These are phyloP conservation scores for Aspergillus novoparasiticus DNA, from an alignment of 2,329 filamentous ascomycete species.

Conservation along the genomic window DNA sequence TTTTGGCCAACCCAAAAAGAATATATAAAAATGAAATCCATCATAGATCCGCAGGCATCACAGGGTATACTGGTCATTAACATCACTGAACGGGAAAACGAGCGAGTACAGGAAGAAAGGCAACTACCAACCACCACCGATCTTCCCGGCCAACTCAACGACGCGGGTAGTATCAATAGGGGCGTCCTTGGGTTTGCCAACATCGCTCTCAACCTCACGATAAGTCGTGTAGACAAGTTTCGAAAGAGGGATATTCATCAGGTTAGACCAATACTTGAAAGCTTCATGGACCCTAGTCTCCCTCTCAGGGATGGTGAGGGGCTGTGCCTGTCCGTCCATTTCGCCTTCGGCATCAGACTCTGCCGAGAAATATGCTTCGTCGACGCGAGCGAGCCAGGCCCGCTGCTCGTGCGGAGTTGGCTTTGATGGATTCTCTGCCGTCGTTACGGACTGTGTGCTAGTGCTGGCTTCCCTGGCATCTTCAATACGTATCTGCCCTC, in stretches of 20 bases:
- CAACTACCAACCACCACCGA: conserved; percentile 86
- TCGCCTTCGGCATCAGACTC: conserved; percentile 57
- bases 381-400: conserved; percentile 77
- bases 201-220: conserved; percentile 90
- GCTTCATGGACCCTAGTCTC: conserved; percentile 59
- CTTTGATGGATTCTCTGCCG: conserved; percentile 48
- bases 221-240: conserved; percentile 84
- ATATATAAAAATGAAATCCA: neutral
- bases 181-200: conserved; percentile 69
- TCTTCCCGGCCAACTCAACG: conserved; percentile 83
- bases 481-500: conserved; percentile 89
- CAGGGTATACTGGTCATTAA: conserved; percentile 24
- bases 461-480: conserved; percentile 58
- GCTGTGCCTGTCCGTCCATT: conserved; percentile 29
- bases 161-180: conserved; percentile 76
- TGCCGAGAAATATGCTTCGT: conserved; percentile 87
- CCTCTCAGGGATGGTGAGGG: conserved; percentile 28
- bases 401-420: conserved; percentile 79
- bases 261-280: conserved; percentile 73
- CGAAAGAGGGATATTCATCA: conserved; percentile 70
- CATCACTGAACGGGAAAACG: neutral
- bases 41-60: conserved; percentile 8
- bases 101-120: conserved; percentile 1
- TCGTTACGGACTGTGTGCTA: conserved; percentile 14
- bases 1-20: neutral